Conservation (phyloP, 2,329 filamentous ascomycete genomes). For the Acrodontium crateriforme region DNA sequence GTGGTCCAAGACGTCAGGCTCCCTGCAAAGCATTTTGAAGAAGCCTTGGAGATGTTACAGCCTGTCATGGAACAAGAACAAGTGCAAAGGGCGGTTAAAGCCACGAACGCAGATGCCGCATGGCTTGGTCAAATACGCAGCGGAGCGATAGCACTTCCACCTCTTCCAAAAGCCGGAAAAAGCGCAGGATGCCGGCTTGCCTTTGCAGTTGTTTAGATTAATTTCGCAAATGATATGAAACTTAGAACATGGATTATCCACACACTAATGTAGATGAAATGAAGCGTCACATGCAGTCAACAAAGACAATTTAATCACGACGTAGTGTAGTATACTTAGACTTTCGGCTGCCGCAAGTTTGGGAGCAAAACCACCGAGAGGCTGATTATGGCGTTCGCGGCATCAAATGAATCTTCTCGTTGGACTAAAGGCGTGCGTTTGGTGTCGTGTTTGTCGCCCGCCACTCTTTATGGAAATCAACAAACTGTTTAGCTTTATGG, state of each 20-base stretch:
- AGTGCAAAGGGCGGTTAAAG: slow-evolving; percentile 45
- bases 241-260: too few relatives aligned
- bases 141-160: slow-evolving; percentile 4
- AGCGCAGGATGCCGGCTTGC: not conserved
- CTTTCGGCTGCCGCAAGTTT: too few relatives aligned
- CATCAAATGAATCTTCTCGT: too few relatives aligned
- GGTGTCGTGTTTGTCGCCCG: not conserved
- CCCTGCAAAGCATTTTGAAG: slow-evolving; percentile 57
- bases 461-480: not conserved
- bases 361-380: too few relatives aligned
- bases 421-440: too few relatives aligned
- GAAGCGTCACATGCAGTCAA: too few relatives aligned
- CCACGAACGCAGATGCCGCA: slow-evolving; percentile 58
- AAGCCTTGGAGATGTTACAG: slow-evolving; percentile 49
- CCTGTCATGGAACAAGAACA: slow-evolving; percentile 24
- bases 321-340: too few relatives aligned
- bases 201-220: slow-evolving; percentile 2
- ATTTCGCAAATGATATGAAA: too few relatives aligned
- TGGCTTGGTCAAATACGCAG: slow-evolving; percentile 46
- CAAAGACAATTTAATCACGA: too few relatives aligned
- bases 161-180: not conserved
- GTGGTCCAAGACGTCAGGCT: slow-evolving; percentile 51
- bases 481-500: not conserved
- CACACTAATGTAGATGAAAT: too few relatives aligned
- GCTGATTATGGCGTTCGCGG: too few relatives aligned